Evolutionary conservation across 257 asterid species (phyloP).

Genomic region (Apocynum venetum): DNA sequence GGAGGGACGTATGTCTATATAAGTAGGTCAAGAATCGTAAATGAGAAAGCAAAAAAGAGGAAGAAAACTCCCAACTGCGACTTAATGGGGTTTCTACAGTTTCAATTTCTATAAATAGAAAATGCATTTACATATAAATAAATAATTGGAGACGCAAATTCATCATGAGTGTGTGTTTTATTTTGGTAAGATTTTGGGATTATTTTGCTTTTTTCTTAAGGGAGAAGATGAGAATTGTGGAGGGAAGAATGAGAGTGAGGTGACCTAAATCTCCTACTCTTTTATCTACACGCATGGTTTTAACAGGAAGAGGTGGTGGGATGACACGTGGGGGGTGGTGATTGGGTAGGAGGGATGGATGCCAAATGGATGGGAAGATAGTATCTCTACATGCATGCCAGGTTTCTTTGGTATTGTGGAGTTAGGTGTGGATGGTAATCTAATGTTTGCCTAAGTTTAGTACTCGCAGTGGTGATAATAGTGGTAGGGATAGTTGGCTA

Average conservation of each 20-base stretch:
- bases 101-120: neutral
- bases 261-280: slow-evolving; percentile 59
- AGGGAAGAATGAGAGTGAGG: slow-evolving; percentile 20
- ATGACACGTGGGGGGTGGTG: slow-evolving; percentile 10
- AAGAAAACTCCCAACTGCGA: neutral
- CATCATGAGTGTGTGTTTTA: neutral
- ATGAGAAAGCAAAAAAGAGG: neutral
- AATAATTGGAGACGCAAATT: neutral
- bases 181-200: neutral
- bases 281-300: slow-evolving; percentile 43
- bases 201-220: neutral
- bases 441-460: slow-evolving; percentile 18
- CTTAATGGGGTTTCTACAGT: neutral
- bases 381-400: slow-evolving; percentile 3
- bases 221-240: neutral
- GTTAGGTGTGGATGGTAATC: slow-evolving; percentile 41
- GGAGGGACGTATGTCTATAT: neutral
- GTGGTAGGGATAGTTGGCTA: too few relatives aligned
- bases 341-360: slow-evolving; percentile 9
- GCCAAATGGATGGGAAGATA: neutral
- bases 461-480: too few relatives aligned
- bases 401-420: neutral
- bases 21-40: slow-evolving; percentile 11
- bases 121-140: slow-evolving; percentile 1
- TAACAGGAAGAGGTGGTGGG: neutral